These are phyloP conservation scores for Lachnellula hyalina DNA, from an alignment of 2,329 filamentous ascomycete genomes.

Conservation along the genomic window DNA sequence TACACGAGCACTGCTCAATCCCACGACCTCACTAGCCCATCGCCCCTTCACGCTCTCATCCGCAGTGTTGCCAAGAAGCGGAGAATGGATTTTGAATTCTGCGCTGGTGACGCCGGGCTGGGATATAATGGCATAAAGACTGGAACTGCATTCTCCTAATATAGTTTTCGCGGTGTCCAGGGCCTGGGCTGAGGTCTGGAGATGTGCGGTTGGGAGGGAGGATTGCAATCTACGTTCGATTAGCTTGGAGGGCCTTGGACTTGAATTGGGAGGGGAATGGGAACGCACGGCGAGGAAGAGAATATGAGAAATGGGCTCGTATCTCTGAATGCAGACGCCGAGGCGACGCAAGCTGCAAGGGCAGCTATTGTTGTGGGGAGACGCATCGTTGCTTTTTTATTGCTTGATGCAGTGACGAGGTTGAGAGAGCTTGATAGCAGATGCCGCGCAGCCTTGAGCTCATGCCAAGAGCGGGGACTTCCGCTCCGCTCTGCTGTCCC, in stretches of 20 bases:
- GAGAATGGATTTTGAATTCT: conserved; percentile 56
- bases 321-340: conserved; percentile 70
- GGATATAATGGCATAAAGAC: conserved; percentile 70
- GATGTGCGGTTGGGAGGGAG: conserved; percentile 10
- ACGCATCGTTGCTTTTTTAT: conserved; percentile 44
- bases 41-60: conserved; percentile 15
- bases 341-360: conserved; percentile 50
- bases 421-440: conserved; percentile 3
- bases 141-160: conserved; percentile 64
- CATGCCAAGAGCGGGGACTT: neutral
- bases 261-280: neutral
- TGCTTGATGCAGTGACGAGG: conserved; percentile 9
- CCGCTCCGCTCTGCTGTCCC: neutral
- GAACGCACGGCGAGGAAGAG: conserved; percentile 49
- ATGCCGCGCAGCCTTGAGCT: neutral
- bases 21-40: conserved; percentile 51
- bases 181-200: conserved; percentile 21
- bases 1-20: conserved; percentile 36
- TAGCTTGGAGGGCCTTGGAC: neutral
- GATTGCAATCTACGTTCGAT: conserved; percentile 15
- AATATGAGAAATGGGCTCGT: conserved; percentile 86
- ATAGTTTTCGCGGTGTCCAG: conserved; percentile 32
- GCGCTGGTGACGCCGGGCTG: conserved; percentile 68
- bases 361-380: conserved; percentile 41
- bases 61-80: conserved; percentile 36